Evolutionary conservation across 306 rosid genomes (phyloP).

Genomic region (Quillaja saponaria): DNA sequence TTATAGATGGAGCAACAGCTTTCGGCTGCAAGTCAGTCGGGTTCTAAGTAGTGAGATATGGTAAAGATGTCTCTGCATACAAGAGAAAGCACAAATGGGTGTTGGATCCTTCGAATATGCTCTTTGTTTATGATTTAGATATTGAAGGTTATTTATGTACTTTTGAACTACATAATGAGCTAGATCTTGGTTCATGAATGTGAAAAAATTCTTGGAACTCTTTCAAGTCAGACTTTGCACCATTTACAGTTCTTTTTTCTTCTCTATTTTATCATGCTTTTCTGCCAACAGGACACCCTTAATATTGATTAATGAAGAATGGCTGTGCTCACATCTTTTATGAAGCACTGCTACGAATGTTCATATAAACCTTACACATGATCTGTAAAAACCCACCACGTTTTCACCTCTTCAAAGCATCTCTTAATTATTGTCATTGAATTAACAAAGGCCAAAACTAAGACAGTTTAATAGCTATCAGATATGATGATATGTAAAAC

Average conservation of each 20-base stretch:
- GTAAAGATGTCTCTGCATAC: slow-evolving; percentile 7
- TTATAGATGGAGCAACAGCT: slow-evolving; percentile 57
- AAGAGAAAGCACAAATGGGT: not conserved
- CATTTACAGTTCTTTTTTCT: not conserved
- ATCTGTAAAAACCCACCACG: no score
- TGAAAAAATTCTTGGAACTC: not conserved
- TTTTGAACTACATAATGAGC: not conserved
- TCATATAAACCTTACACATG: no score
- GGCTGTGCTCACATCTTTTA: no score
- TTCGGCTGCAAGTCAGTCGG: slow-evolving; percentile 40
- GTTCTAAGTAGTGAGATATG: slow-evolving; percentile 19
- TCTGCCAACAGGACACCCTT: no score
- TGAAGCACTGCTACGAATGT: no score
- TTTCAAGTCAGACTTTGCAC: no score
- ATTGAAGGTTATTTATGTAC: slow-evolving; percentile 6
- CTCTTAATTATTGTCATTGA: no score
- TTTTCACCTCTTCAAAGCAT: no score
- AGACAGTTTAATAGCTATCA: no score
- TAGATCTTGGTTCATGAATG: slow-evolving; percentile 7
- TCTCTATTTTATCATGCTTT: not conserved
- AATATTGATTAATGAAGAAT: no score
- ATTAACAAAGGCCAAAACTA: no score
- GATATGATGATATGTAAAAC: no score
- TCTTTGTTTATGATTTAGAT: not conserved
- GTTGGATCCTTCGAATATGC: slow-evolving; percentile 5